Percentiles rank a stretch among this genome's conserved stretches.
phyloP scores from a whole-genome alignment of 306 rosid species.

The Quercus engelmannii region DNA sequence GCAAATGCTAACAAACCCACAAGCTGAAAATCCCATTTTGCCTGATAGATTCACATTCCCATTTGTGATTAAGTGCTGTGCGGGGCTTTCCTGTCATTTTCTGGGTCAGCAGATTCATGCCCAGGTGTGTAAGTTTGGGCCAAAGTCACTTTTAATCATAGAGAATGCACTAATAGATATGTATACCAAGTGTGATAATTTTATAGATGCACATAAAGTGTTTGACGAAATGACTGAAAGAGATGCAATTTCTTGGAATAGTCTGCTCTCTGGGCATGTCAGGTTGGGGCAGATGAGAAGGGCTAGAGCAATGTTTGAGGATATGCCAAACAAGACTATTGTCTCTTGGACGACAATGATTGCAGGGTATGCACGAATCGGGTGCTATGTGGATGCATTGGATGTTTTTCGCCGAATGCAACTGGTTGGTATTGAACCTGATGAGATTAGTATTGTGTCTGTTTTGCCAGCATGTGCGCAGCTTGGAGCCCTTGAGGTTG shows the following conservation, averaged over 20 bases:
- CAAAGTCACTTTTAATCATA: constrained; percentile 32
- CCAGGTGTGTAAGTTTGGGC: constrained; percentile 55
- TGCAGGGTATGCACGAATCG: constrained; percentile 58
- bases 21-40: constrained; percentile 10
- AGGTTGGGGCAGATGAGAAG: constrained; percentile 53
- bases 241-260: constrained; percentile 73
- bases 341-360: constrained; percentile 83
- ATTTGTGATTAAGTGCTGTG: constrained; percentile 61
- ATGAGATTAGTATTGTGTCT: constrained; percentile 66
- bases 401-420: constrained; percentile 67
- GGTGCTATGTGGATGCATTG: constrained; percentile 56
- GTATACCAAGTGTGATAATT: constrained; percentile 54
- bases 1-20: constrained; percentile 42
- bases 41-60: constrained; percentile 74
- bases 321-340: constrained; percentile 63
- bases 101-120: constrained; percentile 70
- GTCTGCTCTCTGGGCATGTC: constrained; percentile 58
- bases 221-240: constrained; percentile 55
- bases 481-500: constrained; percentile 78
- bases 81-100: constrained; percentile 33
- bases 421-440: constrained; percentile 58
- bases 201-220: constrained; percentile 46
- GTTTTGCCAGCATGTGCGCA: constrained; percentile 77
- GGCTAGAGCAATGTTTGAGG: constrained; percentile 59
- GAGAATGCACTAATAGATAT: constrained; percentile 63